Evolutionary conservation across 1,284 basidiomycete genomes (phyloP).

Genomic region (Trichosporon ovoides): DNA sequence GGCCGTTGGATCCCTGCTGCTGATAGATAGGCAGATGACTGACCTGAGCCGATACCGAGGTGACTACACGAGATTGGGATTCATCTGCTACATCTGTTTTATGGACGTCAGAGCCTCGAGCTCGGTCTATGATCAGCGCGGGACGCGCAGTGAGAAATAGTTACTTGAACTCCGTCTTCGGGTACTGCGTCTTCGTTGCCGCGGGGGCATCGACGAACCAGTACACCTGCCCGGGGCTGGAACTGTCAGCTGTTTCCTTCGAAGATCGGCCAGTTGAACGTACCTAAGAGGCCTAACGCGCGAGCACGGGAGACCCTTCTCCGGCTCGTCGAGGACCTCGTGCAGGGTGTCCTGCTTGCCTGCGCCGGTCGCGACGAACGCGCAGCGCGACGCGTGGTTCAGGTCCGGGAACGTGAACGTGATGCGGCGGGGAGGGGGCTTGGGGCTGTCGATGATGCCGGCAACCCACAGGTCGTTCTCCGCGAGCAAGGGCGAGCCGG

Average conservation of each 20-base stretch:
- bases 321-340: constrained; percentile 72
- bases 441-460: constrained; percentile 86
- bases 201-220: constrained; percentile 89
- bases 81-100: too few species aligned
- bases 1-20: too few species aligned
- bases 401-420: constrained; percentile 72
- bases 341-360: constrained; percentile 75
- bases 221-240: constrained; percentile 70
- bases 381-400: constrained; percentile 81
- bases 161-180: constrained; percentile 37
- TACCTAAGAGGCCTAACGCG: constrained; percentile 79
- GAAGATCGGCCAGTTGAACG: too few species aligned
- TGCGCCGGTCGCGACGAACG: constrained; percentile 79
- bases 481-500: constrained; percentile 73
- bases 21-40: too few species aligned
- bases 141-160: too few species aligned
- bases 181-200: constrained; percentile 54
- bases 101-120: not conserved
- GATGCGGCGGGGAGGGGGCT: constrained; percentile 83
- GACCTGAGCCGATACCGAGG: too few species aligned
- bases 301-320: constrained; percentile 76
- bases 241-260: too few species aligned
- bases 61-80: too few species aligned
- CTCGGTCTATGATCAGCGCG: not conserved
- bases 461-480: constrained; percentile 94